Conservation (phyloP, 2,329 filamentous ascomycete genomes). For the Eutypella sp. region DNA sequence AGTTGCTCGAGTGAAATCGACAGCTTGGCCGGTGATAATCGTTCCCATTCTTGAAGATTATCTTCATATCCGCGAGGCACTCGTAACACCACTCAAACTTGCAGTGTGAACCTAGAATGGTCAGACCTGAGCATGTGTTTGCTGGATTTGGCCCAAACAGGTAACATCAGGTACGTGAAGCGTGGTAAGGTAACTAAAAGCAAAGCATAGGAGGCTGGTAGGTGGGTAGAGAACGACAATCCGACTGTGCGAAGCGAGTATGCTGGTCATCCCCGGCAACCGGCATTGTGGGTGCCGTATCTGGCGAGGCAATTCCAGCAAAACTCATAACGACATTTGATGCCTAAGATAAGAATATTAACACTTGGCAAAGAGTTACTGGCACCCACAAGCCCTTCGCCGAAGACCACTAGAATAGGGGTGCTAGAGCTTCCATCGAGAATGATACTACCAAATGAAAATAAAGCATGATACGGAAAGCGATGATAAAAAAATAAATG, state of each 20-base stretch:
- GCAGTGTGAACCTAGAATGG: not conserved
- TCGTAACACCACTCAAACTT: not conserved
- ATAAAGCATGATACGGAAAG: not conserved
- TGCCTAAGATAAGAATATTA: not conserved
- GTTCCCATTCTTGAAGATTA: not conserved
- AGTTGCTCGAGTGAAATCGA: too few species aligned
- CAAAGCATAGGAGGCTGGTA: not conserved
- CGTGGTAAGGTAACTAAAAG: not conserved
- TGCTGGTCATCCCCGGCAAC: not conserved
- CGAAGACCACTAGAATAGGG: not conserved
- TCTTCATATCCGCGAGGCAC: not conserved
- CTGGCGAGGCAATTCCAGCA: not conserved
- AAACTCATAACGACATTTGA: not conserved
- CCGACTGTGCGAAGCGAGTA: not conserved
- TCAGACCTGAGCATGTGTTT: not conserved
- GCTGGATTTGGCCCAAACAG: not conserved
- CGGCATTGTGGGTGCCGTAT: not conserved
- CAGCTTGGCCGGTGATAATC: not conserved
- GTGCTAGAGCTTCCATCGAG: not conserved
- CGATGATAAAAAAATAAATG: not conserved
- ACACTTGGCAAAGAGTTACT: not conserved
- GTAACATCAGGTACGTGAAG: not conserved
- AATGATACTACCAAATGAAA: not conserved
- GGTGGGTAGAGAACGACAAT: not conserved
- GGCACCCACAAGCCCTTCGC: not conserved